Evolutionary conservation across 1,284 basidiomycete genomes (phyloP).

Genomic region (Limonomyces culmigenus): DNA sequence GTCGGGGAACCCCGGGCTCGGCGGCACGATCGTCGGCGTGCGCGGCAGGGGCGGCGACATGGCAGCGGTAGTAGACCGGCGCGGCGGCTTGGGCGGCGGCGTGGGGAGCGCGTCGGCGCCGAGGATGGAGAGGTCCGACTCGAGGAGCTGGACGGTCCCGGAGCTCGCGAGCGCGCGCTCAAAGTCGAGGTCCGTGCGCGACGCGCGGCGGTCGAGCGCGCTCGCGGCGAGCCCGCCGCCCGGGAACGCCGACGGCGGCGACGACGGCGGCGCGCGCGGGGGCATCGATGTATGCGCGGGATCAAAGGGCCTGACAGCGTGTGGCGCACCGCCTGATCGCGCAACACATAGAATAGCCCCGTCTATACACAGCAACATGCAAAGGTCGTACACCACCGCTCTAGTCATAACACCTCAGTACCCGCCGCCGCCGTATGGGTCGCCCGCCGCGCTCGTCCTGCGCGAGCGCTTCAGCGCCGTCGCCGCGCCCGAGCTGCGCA

Average conservation of each 20-base stretch:
- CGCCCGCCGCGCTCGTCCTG: too few relatives aligned
- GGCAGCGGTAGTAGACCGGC: constrained; percentile 20
- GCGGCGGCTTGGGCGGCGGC: constrained; percentile 12
- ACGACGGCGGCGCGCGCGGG: constrained; percentile 25
- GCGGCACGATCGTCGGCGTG: constrained; percentile 16
- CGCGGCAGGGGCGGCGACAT: constrained; percentile 11
- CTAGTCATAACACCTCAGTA: too few relatives aligned
- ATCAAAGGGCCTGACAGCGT: background rate
- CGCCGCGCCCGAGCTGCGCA: constrained; percentile 19
- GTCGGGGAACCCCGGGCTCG: constrained; percentile 35
- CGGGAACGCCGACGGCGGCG: constrained; percentile 33
- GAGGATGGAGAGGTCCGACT: constrained; percentile 48
- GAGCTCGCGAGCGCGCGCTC: constrained; percentile 51
- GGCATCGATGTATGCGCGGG: constrained; percentile 17
- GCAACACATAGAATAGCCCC: too few relatives aligned
- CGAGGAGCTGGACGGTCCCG: constrained; percentile 47
- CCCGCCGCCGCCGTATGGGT: too few relatives aligned
- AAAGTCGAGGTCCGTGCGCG: constrained; percentile 62
- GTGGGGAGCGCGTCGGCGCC: constrained; percentile 24
- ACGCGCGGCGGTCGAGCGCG: constrained; percentile 28
- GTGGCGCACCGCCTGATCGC: too few relatives aligned
- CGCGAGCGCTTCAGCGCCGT: constrained; percentile 62
- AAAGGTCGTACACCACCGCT: too few relatives aligned
- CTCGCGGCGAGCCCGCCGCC: constrained; percentile 35
- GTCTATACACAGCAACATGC: too few relatives aligned